Evolutionary conservation across 2,329 filamentous ascomycete genomes (phyloP).

Genomic region (Diaporthe capsici): DNA sequence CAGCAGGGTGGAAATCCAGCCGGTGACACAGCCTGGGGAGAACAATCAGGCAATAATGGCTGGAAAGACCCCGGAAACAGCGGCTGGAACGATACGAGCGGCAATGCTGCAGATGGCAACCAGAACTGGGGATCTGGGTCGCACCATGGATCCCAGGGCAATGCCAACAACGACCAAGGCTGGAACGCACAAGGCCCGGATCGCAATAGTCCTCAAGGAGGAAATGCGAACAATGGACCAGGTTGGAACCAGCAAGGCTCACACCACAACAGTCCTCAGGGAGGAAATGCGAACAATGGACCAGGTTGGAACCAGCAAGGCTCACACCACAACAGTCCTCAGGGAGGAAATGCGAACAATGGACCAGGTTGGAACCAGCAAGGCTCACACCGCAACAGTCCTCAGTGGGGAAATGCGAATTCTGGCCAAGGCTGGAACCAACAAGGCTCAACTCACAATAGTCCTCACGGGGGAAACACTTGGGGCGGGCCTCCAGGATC

Average conservation of each 20-base stretch:
- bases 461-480: constrained; percentile 6
- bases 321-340: constrained; percentile 6
- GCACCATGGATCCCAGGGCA: constrained; percentile 8
- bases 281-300: not conserved
- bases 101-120: constrained; percentile 18
- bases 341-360: not conserved
- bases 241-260: not conserved
- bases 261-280: constrained; percentile 11
- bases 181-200: constrained; percentile 12
- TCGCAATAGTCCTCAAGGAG: not conserved
- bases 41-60: not conserved
- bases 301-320: constrained; percentile 4
- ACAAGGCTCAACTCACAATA: not conserved
- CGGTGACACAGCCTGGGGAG: not conserved
- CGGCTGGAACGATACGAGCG: constrained; percentile 1
- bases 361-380: not conserved
- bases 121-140: constrained; percentile 31
- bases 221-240: not conserved
- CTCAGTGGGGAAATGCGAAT: constrained; percentile 1
- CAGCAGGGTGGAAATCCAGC: constrained; percentile 4
- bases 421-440: constrained; percentile 4
- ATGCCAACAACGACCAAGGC: constrained; percentile 7
- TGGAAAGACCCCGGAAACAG: constrained; percentile 6
- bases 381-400: constrained; percentile 2
- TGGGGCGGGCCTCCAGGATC: constrained; percentile 33